phyloP scores from a whole-genome alignment of 2,329 filamentous ascomycete genomes.

The Aspergillus pseudotamarii region DNA sequence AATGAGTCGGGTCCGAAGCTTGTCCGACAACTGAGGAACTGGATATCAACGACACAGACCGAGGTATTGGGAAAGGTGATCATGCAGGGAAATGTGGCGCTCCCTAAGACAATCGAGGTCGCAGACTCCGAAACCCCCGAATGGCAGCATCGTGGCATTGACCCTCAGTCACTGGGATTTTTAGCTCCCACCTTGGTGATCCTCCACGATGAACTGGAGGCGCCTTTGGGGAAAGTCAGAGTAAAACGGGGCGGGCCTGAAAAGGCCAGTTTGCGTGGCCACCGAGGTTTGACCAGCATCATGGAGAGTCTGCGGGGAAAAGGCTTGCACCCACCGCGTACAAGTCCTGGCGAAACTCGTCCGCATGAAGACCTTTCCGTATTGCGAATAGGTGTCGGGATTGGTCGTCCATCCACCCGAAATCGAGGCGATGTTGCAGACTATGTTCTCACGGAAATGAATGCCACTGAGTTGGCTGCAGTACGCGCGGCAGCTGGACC shows the following conservation, averaged over 20 bases:
- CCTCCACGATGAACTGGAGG: constrained; percentile 87
- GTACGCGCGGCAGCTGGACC: constrained; percentile 54
- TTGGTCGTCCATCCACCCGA: constrained; percentile 76
- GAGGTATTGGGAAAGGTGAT: constrained; percentile 14
- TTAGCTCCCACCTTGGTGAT: constrained; percentile 63
- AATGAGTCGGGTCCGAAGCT: constrained; percentile 79
- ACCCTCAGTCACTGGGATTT: constrained; percentile 14
- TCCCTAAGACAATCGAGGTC: constrained; percentile 4
- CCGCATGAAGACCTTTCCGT: constrained; percentile 40
- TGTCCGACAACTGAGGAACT: constrained; percentile 62
- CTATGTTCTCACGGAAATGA: constrained; percentile 77
- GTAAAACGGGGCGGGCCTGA: constrained; percentile 61
- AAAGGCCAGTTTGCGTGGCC: constrained; percentile 64
- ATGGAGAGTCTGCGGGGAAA: constrained; percentile 55
- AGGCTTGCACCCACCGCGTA: constrained; percentile 36
- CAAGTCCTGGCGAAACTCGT: constrained; percentile 32
- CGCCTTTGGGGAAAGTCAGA: constrained; percentile 66
- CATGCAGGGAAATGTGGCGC: constrained; percentile 4
- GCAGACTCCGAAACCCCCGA: constrained; percentile 13
- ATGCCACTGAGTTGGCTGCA: constrained; percentile 51
- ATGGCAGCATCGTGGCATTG: constrained; percentile 25
- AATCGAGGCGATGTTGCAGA: constrained; percentile 68
- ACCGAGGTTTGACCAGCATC: constrained; percentile 75
- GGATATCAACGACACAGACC: constrained; percentile 24
- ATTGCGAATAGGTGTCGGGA: constrained; percentile 75